Conservation (phyloP, 441 rosid species). For the Euphorbia corollata region DNA sequence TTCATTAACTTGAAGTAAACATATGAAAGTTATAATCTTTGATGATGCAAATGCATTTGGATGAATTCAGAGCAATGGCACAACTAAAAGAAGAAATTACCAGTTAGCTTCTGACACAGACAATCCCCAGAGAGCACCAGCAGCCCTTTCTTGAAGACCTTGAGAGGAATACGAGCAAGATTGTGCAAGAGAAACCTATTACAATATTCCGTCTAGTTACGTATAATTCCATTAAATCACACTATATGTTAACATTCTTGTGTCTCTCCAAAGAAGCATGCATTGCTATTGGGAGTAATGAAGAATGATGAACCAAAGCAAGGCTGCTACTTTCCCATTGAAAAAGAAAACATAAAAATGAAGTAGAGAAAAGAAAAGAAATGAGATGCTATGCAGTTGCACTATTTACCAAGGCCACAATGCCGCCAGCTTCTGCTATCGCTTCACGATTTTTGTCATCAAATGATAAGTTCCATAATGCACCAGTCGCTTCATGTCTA, state of each 20-base stretch:
- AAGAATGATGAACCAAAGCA: neutral
- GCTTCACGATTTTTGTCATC: constrained; percentile 54
- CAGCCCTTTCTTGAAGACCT: constrained; percentile 55
- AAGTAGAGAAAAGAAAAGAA: neutral
- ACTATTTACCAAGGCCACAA: constrained; percentile 44
- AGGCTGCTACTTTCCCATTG: too few species aligned
- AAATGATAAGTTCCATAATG: constrained; percentile 53
- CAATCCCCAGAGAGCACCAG: constrained; percentile 56
- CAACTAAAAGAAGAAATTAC: constrained; percentile 21
- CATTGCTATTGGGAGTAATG: neutral
- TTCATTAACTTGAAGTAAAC: neutral
- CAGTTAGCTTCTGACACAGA: constrained; percentile 52
- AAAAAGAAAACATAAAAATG: too few species aligned
- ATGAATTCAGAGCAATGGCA: neutral
- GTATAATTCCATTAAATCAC: constrained; percentile 3
- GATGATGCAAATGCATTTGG: neutral
- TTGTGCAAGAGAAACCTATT: constrained; percentile 45
- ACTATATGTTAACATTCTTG: neutral
- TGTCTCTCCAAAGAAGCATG: neutral
- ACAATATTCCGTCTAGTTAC: neutral
- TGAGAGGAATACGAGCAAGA: constrained; percentile 39
- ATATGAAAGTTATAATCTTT: neutral
- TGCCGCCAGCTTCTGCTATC: constrained; percentile 48
- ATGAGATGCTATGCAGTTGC: neutral
- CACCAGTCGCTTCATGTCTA: constrained; percentile 58